A percentile compares a stretch with the other conserved stretches of the same genome.
These are phyloP conservation scores for Trichoderma asperelloides DNA, from an alignment of 495 filamentous ascomycete species.

Conservation along the genomic window DNA sequence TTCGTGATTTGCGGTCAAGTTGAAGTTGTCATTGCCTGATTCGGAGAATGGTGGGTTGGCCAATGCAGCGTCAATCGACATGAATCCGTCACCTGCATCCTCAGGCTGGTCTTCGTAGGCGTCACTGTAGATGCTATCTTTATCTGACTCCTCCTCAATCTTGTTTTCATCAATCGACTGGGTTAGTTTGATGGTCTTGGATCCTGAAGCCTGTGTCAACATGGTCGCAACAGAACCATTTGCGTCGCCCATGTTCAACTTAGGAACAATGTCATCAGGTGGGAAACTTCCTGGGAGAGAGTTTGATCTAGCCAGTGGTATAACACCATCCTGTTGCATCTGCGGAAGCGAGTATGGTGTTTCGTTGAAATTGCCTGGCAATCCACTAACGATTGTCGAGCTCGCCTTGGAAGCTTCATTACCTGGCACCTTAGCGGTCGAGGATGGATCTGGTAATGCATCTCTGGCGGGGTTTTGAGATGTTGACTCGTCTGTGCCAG, in stretches of 20 bases:
- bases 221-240: not conserved
- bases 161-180: not conserved
- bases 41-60: conserved; percentile 5
- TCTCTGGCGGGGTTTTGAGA: not conserved
- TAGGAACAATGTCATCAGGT: conserved; percentile 17
- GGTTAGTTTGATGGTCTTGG: not conserved
- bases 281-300: conserved; percentile 36
- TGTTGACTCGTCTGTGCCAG: not conserved
- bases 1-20: not conserved
- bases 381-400: not conserved
- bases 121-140: conserved; percentile 73
- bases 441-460: not conserved
- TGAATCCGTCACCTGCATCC: conserved; percentile 62
- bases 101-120: conserved; percentile 71
- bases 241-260: not conserved
- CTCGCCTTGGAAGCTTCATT: not conserved
- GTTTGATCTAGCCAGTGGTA: not conserved
- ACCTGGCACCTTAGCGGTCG: not conserved
- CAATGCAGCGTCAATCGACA: conserved; percentile 77
- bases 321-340: not conserved
- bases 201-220: not conserved
- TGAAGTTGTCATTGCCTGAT: not conserved
- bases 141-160: conserved; percentile 19
- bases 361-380: no score
- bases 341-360: not conserved